Evolutionary conservation across 306 rosid species (phyloP).

Genomic region (Ammopiptanthus mongolicus): DNA sequence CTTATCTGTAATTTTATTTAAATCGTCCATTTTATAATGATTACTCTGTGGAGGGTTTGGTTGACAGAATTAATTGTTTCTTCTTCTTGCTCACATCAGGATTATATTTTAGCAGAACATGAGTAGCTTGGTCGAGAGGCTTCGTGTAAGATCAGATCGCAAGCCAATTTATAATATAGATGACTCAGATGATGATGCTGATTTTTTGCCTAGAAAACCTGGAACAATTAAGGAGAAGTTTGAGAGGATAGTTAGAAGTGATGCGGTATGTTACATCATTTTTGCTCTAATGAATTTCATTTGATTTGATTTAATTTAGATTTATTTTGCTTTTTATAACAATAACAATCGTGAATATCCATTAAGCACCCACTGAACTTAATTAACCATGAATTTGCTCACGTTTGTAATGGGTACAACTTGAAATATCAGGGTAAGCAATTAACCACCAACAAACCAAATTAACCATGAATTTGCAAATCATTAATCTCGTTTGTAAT

Average conservation of each 20-base stretch:
- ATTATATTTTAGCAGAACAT: slow-evolving; percentile 41
- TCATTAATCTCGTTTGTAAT: too few species aligned
- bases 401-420: too few species aligned
- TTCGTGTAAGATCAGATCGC: slow-evolving; percentile 93
- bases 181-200: slow-evolving; percentile 90
- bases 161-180: slow-evolving; percentile 81
- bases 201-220: slow-evolving; percentile 51
- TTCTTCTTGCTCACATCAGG: slow-evolving; percentile 11
- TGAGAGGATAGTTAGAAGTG: slow-evolving; percentile 77
- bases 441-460: too few species aligned
- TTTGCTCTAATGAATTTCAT: slow-evolving; percentile 3
- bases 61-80: slow-evolving; percentile 14
- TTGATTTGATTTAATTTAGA: neutral
- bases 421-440: too few species aligned
- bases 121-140: slow-evolving; percentile 99
- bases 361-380: too few species aligned
- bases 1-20: neutral
- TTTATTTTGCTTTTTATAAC: slow-evolving; percentile 9
- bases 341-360: too few species aligned
- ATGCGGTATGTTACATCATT: slow-evolving; percentile 51
- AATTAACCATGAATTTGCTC: too few species aligned
- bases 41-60: neutral
- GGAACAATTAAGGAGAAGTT: slow-evolving; percentile 54
- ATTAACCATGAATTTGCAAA: too few species aligned
- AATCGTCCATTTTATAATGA: neutral